Conservation (phyloP, 192 early-diverging fungal genomes). For the Gaertneriomyces sp. region DNA sequence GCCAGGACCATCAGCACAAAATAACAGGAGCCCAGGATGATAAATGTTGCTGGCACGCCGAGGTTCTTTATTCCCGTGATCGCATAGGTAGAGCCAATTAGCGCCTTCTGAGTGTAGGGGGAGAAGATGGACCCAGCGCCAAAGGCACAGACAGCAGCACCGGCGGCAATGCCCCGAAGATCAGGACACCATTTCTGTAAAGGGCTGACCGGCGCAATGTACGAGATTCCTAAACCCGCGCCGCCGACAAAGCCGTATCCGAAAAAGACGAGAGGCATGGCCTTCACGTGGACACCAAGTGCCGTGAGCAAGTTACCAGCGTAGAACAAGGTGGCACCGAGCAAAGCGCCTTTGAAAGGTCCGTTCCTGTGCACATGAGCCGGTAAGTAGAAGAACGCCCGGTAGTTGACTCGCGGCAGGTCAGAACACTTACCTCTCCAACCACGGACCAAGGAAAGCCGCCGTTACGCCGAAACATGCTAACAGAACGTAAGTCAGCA, state of each 20-base stretch:
- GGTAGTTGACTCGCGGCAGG: too few species aligned
- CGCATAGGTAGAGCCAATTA: slow-evolving; percentile 42
- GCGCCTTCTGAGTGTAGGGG: slow-evolving; percentile 57
- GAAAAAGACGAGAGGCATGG: slow-evolving; percentile 48
- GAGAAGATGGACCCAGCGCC: slow-evolving; percentile 69
- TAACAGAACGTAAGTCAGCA: too few species aligned
- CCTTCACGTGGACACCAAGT: slow-evolving; percentile 43
- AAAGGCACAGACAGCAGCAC: slow-evolving; percentile 74
- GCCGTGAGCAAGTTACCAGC: slow-evolving; percentile 65
- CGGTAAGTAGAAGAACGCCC: too few species aligned
- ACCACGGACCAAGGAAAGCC: slow-evolving; percentile 74
- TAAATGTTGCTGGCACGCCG: slow-evolving; percentile 62
- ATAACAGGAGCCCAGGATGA: slow-evolving; percentile 60
- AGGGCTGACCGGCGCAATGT: slow-evolving; percentile 71
- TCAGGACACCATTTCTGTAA: slow-evolving; percentile 80
- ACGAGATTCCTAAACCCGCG: slow-evolving; percentile 65
- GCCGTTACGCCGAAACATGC: slow-evolving; percentile 60
- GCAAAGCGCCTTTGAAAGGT: slow-evolving; percentile 60
- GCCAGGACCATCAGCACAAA: slow-evolving; percentile 51
- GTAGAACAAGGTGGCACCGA: slow-evolving; percentile 65
- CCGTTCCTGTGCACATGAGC: slow-evolving; percentile 33
- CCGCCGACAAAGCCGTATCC: slow-evolving; percentile 73
- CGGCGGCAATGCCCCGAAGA: slow-evolving; percentile 68
- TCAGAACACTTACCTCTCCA: slow-evolving; percentile 48
- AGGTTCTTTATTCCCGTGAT: slow-evolving; percentile 19